A percentile compares a stretch with the other conserved stretches of the same genome.
phyloP scores from a whole-genome alignment of 257 asterid genomes.

The Striga asiatica region DNA sequence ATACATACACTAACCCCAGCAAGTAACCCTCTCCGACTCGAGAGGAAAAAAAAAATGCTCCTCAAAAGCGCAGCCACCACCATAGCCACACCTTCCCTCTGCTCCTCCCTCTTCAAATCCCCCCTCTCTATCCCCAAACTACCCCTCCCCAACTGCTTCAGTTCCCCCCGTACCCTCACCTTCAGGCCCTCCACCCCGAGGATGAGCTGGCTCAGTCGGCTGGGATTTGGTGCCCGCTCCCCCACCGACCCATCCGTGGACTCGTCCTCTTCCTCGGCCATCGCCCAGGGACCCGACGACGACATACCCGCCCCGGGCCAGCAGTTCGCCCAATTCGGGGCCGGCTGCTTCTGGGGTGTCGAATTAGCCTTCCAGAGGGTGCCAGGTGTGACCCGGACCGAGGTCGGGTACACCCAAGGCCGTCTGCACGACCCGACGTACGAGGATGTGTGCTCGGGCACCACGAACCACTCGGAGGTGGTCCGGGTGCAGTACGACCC shows the following conservation, averaged over 20 bases:
- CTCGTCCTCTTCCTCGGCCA: slow-evolving; percentile 44
- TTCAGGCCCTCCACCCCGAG: slow-evolving; percentile 21
- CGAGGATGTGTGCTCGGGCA: slow-evolving; percentile 74
- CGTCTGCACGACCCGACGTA: slow-evolving; percentile 55
- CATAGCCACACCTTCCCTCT: slow-evolving; percentile 23
- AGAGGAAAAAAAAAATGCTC: slow-evolving; percentile 37
- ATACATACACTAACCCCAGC: slow-evolving; percentile 18
- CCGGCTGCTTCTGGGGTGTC: slow-evolving; percentile 97
- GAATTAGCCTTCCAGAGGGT: slow-evolving; percentile 87
- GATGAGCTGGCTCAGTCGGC: slow-evolving; percentile 75
- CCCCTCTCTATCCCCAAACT: slow-evolving; percentile 23
- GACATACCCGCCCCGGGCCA: slow-evolving; percentile 71
- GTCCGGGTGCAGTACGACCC: slow-evolving; percentile 87
- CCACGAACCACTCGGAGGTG: slow-evolving; percentile 72
- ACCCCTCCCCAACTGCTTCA: slow-evolving; percentile 22
- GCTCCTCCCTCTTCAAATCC: slow-evolving; percentile 28
- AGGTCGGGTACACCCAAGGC: slow-evolving; percentile 83
- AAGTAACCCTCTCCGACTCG: slow-evolving; percentile 22
- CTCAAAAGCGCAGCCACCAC: slow-evolving; percentile 29
- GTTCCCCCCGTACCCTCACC: slow-evolving; percentile 17
- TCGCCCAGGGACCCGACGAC: slow-evolving; percentile 69
- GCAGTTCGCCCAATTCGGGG: slow-evolving; percentile 79
- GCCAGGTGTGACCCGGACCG: slow-evolving; percentile 73
- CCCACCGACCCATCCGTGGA: slow-evolving; percentile 37
- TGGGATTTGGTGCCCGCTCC: slow-evolving; percentile 61